These are phyloP conservation scores for Verticillium nonalfalfae DNA, from an alignment of 2,329 filamentous ascomycete species.

Conservation along the genomic window DNA sequence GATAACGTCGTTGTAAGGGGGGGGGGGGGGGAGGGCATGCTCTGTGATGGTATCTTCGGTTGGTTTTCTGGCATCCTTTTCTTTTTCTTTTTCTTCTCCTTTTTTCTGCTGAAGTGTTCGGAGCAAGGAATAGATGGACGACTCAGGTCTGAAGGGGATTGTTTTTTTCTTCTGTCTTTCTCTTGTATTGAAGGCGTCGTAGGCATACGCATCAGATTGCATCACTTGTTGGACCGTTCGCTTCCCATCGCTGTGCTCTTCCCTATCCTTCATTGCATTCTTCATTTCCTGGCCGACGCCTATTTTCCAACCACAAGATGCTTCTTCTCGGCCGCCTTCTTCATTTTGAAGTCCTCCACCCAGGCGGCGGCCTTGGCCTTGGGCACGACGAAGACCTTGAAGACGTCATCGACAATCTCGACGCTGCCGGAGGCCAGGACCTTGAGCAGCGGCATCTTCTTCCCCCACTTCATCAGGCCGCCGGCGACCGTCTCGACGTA, in stretches of 20 bases:
- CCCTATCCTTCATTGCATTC: not conserved
- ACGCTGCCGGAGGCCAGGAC: constrained; percentile 70
- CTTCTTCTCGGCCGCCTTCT: constrained; percentile 48
- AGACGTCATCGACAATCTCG: constrained; percentile 80
- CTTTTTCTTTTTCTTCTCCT: not conserved
- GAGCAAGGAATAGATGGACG: not conserved
- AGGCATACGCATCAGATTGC: not conserved
- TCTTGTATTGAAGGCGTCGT: not conserved
- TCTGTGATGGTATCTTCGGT: not conserved
- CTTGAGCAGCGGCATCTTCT: constrained; percentile 72
- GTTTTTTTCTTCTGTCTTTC: not conserved
- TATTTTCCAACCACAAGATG: constrained; percentile 1
- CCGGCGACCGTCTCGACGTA: constrained; percentile 80
- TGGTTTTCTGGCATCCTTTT: not conserved
- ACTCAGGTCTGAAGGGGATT: not conserved
- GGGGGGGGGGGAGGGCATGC: no score
- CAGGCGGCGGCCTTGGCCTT: constrained; percentile 63
- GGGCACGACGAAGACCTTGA: constrained; percentile 79
- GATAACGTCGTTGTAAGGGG: not conserved
- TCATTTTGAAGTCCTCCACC: constrained; percentile 78
- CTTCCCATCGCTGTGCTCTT: no score
- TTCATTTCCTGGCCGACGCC: no score
- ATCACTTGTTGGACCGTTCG: not conserved
- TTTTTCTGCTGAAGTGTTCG: not conserved
- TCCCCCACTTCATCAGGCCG: constrained; percentile 83